These are phyloP conservation scores for Bocquillonia castaneifolia DNA, from an alignment of 441 rosid species.

Conservation along the genomic window DNA sequence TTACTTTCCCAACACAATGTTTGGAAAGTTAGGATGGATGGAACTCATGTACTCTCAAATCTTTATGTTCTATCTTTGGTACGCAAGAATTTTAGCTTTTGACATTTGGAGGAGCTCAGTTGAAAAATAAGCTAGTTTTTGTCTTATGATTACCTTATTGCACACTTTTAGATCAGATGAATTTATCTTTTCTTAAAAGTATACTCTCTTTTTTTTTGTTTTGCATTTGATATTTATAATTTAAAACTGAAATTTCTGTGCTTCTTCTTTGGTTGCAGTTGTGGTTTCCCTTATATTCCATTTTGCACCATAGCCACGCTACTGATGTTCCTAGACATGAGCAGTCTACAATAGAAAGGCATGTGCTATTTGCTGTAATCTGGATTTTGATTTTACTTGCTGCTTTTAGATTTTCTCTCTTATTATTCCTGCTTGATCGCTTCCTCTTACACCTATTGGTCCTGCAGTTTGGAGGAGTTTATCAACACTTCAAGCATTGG, in stretches of 20 bases:
- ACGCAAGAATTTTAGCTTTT: not conserved
- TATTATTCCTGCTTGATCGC: conserved; percentile 8
- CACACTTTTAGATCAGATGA: not conserved
- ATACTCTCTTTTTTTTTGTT: not conserved
- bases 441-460: conserved; percentile 15
- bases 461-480: conserved; percentile 83
- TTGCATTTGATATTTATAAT: not conserved
- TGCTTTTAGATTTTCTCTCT: not conserved
- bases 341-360: conserved; percentile 66
- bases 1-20: not conserved
- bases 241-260: not conserved
- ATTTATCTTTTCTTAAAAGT: not conserved
- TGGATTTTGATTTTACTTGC: conserved; percentile 15
- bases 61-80: not conserved
- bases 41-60: not conserved
- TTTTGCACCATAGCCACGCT: conserved; percentile 50
- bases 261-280: conserved; percentile 54
- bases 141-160: not conserved
- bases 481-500: conserved; percentile 79
- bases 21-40: not conserved
- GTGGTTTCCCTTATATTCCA: conserved; percentile 89
- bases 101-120: not conserved
- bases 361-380: conserved; percentile 23
- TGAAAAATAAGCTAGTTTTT: not conserved
- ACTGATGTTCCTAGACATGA: conserved; percentile 41